Conservation (phyloP, 306 rosid genomes). For the Rubus idaeus region DNA sequence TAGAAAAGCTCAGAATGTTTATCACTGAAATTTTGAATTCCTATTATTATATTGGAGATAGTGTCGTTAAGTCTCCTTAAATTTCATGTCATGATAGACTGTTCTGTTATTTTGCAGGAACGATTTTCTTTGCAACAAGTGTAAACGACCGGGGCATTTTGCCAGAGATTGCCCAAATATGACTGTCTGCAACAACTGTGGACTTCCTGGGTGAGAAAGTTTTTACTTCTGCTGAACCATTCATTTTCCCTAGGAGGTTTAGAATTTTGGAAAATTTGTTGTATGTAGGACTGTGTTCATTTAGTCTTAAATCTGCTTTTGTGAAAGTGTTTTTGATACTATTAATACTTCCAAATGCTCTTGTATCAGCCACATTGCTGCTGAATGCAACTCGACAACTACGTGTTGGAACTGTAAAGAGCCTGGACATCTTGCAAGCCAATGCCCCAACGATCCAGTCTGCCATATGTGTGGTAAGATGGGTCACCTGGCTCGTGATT, state of each 20-base stretch:
- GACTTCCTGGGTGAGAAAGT: constrained; percentile 29
- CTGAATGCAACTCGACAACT: constrained; percentile 23
- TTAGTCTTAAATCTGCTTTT: neutral
- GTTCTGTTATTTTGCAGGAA: constrained; percentile 5
- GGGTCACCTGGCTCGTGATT: constrained; percentile 34
- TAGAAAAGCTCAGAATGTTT: neutral
- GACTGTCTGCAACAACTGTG: constrained; percentile 31
- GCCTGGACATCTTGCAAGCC: constrained; percentile 28
- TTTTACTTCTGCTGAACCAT: neutral
- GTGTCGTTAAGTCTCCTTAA: neutral
- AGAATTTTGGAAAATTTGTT: neutral
- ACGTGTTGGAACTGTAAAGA: constrained; percentile 34
- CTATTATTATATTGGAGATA: neutral
- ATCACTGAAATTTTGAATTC: neutral
- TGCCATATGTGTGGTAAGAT: constrained; percentile 26
- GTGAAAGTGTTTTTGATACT: neutral
- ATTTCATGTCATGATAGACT: neutral
- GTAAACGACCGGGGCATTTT: constrained; percentile 33
- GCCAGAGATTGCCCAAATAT: constrained; percentile 29
- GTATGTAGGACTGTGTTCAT: neutral
- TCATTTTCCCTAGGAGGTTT: neutral
- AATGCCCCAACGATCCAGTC: constrained; percentile 24
- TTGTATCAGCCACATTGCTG: constrained; percentile 28
- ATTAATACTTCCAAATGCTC: neutral
- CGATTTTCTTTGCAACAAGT: constrained; percentile 28